Conservation (phyloP, 139 green algal species). For the Volvox reticuliferus region DNA sequence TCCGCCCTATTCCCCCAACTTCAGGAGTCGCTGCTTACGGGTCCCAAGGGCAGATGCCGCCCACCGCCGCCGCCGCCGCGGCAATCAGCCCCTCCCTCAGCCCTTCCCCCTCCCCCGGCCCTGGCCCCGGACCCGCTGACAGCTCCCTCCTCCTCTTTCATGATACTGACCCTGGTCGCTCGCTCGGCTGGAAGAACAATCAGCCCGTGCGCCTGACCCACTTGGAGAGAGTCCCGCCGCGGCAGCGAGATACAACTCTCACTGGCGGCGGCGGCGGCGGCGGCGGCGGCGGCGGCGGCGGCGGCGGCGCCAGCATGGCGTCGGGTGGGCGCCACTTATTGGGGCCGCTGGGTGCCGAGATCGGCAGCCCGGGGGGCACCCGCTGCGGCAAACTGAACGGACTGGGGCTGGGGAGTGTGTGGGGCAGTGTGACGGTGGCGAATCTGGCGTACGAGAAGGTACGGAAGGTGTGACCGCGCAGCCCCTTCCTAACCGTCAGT, state of each 20-base stretch:
- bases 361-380: constrained; percentile 27
- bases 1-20: too few species aligned
- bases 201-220: constrained; percentile 21
- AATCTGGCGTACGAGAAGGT: constrained; percentile 48
- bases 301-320: background rate
- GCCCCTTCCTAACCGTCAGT: too few species aligned
- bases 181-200: constrained; percentile 8
- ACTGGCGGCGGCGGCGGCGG: background rate
- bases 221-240: constrained; percentile 14
- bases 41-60: background rate
- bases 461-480: background rate
- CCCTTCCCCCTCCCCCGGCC: background rate
- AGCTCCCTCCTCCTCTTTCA: constrained; percentile 12
- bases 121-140: background rate
- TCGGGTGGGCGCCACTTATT: background rate
- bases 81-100: background rate
- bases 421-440: constrained; percentile 35
- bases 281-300: background rate
- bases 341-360: background rate
- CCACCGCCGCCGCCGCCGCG: too few species aligned
- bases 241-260: background rate
- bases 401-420: constrained; percentile 36
- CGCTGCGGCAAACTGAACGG: background rate
- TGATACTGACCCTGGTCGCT: constrained; percentile 13
- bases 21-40: background rate